Base-by-base conservation (phyloP, 2,329 filamentous ascomycete species). In the Sclerotinia trifoliorum region DNA sequence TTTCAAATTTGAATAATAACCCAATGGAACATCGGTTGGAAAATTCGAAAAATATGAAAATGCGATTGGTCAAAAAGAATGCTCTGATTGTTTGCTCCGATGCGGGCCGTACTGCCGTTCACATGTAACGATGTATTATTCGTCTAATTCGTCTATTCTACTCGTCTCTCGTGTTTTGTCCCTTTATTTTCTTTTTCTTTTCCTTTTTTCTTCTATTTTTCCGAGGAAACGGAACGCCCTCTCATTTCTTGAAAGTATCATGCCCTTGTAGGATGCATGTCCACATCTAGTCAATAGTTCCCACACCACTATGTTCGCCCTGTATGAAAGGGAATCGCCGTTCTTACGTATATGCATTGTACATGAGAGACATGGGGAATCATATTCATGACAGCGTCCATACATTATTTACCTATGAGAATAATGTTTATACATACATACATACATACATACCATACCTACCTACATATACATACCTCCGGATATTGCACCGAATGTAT, bases 141-240 rank as follows among this genome's bases (percentile, higher is more conserved):
- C 13, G n/a, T 60, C 24, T 39, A 48, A 11, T 32, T 61, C 56
- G 24, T 54, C 24, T 24, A 39, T 39, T 51, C 24, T 42, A 48
- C 54, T 62, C 48, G 35, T 54, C 24, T 32, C 46, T 67, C 32
- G 44, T 44, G 19, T 52, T 26, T 66, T 35, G 46, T 35, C 35
- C 35, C 54, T 39, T 8, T 10, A 1, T 35, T n/a, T 24, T 35
- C 13, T 42, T 5, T 42, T 42, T n/a, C 39, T 8, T 6, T 24
- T 19, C 13, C 13, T 42, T 1, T 42, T 42, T n/a, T 13, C 1
- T 11, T 21, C 24, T 17, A 26, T 19, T 62, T 54, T 67, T 61
- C 56, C 65, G 65, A 61, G 21, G 46, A 54, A 62, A 49, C 51
- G 65, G 65, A 62, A 67, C 65, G 48, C 35, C 32, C 48, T 61